Evolutionary conservation across 108 stramenopile genomes (phyloP).

Genomic region (Stephanodiscus minutulus): DNA sequence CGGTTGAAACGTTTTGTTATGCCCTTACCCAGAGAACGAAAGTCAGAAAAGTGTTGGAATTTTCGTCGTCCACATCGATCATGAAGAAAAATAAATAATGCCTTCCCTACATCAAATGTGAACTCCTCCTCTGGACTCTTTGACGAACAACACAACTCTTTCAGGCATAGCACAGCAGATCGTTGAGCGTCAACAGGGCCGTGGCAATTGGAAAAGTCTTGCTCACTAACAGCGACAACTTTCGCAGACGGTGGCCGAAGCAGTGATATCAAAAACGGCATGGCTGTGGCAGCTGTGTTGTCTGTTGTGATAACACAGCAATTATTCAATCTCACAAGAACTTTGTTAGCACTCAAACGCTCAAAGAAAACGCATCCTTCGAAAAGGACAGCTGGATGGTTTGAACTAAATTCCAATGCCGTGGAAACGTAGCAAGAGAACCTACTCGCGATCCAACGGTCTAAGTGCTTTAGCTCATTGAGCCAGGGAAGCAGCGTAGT

Average conservation of each 20-base stretch:
- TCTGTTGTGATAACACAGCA: conserved; percentile 55
- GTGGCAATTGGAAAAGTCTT: conserved; percentile 32
- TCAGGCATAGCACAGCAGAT: conserved; percentile 39
- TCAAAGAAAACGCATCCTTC: conserved; percentile 86
- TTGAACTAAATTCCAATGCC: conserved; percentile 49
- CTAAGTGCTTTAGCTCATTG: conserved; percentile 38
- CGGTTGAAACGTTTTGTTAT: conserved; percentile 17
- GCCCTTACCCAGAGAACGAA: conserved; percentile 21
- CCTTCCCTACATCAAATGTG: conserved; percentile 24
- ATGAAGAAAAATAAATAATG: conserved; percentile 35
- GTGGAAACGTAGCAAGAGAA: conserved; percentile 69
- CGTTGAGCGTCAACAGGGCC: conserved; percentile 23
- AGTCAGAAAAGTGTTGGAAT: conserved; percentile 44
- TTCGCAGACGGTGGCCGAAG: conserved; percentile 26
- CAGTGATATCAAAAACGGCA: conserved; percentile 52
- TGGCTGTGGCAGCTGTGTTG: conserved; percentile 52
- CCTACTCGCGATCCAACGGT: conserved; percentile 57
- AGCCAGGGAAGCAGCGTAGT: conserved; percentile 70
- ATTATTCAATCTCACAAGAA: conserved; percentile 37
- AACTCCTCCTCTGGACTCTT: conserved; percentile 5
- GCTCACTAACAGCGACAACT: conserved; percentile 29
- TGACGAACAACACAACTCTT: conserved; percentile 18
- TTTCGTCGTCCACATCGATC: conserved; percentile 31
- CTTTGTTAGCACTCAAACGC: conserved; percentile 40
- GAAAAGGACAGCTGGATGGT: conserved; percentile 62